Conservation (phyloP, 2,329 filamentous ascomycete species). For the Colletotrichum eleusines region DNA sequence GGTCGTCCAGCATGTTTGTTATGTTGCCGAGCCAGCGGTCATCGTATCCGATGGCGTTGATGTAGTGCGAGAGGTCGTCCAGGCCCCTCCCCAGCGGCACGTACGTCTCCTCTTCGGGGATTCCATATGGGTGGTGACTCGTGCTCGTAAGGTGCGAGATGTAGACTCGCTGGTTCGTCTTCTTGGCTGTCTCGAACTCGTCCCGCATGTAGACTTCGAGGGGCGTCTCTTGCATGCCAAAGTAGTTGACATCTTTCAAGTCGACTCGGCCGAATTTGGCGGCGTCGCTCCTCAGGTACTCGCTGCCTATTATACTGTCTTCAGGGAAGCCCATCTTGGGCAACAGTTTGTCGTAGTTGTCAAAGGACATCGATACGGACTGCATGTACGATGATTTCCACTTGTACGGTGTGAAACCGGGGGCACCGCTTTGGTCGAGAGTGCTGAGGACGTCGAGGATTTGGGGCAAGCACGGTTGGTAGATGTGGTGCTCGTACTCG, state of each 20-base stretch:
- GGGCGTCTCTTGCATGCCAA: slow-evolving; percentile 57
- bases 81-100: slow-evolving; percentile 29
- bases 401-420: slow-evolving; percentile 39
- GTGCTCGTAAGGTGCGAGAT: slow-evolving; percentile 52
- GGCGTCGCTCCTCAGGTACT: background rate
- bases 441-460: slow-evolving; percentile 42
- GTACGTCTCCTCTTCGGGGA: slow-evolving; percentile 26
- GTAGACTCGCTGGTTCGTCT: slow-evolving; percentile 50
- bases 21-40: slow-evolving; percentile 55
- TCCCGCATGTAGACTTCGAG: slow-evolving; percentile 52
- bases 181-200: slow-evolving; percentile 43
- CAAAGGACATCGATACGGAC: slow-evolving; percentile 42
- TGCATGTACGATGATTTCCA: slow-evolving; percentile 43
- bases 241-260: slow-evolving; percentile 53
- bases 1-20: slow-evolving; percentile 55
- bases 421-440: slow-evolving; percentile 25
- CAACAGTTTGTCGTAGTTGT: slow-evolving; percentile 31
- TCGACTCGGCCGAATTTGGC: slow-evolving; percentile 24
- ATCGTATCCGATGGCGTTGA: slow-evolving; percentile 56
- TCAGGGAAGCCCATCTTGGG: background rate
- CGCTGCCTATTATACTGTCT: background rate
- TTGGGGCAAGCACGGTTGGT: slow-evolving; percentile 54
- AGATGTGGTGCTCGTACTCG: slow-evolving; percentile 52
- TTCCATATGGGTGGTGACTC: slow-evolving; percentile 52
- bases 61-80: slow-evolving; percentile 53